Conservation (phyloP, 2,329 filamentous ascomycete species). For the Colletotrichum phormii region DNA sequence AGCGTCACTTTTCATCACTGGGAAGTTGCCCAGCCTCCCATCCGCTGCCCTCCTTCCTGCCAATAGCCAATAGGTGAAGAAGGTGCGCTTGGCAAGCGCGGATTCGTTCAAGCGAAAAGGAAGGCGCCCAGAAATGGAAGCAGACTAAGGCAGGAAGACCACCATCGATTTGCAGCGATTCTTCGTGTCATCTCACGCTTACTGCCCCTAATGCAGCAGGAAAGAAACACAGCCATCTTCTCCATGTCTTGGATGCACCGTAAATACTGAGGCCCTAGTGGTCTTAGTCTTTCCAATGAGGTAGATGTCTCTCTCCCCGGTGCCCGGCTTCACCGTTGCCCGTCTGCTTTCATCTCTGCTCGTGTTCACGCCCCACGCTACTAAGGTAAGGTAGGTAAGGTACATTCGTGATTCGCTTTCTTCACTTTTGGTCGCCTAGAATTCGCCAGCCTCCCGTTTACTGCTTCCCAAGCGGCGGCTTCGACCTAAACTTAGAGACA, state of each 20-base stretch:
- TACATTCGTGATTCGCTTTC: not conserved
- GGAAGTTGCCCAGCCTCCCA: not conserved
- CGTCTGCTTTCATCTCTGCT: not conserved
- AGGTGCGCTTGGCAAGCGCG: conserved; percentile 1
- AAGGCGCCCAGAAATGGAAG: not conserved
- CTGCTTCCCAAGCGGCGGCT: not conserved
- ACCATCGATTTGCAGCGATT: not conserved
- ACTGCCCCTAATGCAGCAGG: not conserved
- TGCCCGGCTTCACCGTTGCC: not conserved
- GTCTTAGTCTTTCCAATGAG: not conserved
- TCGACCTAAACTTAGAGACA: not conserved
- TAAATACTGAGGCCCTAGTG: not conserved
- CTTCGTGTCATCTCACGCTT: not conserved
- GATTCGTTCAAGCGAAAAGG: not conserved
- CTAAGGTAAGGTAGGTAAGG: too few species aligned
- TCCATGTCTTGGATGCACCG: too few species aligned
- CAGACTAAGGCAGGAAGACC: not conserved
- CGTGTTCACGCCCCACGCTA: not conserved
- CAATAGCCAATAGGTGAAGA: not conserved
- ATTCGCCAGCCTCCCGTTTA: conserved; percentile 24
- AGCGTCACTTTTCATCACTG: not conserved
- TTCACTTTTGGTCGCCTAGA: not conserved
- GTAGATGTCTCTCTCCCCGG: not conserved
- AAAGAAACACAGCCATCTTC: not conserved
- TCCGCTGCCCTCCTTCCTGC: not conserved